Percentiles rank a stretch among this genome's conserved stretches.
Conservation (phyloP, 2,329 filamentous ascomycete species). For the Colletotrichum paranaense region DNA sequence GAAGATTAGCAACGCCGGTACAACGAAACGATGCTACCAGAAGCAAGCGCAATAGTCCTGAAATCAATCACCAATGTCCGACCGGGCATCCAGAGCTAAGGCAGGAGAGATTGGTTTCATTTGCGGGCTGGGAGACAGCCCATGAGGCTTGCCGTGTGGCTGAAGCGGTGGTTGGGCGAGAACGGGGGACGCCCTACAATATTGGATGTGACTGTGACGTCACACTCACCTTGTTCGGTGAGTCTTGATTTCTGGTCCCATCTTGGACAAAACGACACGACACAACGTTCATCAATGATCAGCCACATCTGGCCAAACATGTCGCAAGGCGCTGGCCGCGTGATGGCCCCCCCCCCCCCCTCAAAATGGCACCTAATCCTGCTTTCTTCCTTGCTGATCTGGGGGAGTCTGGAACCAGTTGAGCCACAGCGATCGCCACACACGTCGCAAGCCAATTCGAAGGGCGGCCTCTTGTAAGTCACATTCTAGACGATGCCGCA, state of each 20-base stretch:
- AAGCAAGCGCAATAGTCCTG: not conserved
- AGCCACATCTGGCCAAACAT: constrained; percentile 18
- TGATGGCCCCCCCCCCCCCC: constrained; percentile 21
- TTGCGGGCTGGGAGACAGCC: not conserved
- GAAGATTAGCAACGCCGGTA: not conserved
- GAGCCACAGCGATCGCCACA: constrained; percentile 35
- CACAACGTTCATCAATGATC: constrained; percentile 9
- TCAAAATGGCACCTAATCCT: not conserved
- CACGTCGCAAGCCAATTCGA: not conserved
- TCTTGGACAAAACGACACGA: constrained; percentile 2
- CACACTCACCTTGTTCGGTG: constrained; percentile 9
- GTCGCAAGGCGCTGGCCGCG: constrained; percentile 13
- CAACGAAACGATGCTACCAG: not conserved
- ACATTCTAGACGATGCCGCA: constrained; percentile 1
- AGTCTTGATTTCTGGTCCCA: not conserved
- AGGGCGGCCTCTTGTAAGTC: not conserved
- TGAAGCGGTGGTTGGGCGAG: constrained; percentile 30
- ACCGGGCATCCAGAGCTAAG: not conserved
- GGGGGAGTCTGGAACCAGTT: constrained; percentile 2
- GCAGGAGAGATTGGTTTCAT: constrained; percentile 12
- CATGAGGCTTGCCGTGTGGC: constrained; percentile 17
- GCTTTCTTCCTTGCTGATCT: constrained; percentile 8
- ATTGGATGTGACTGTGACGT: constrained; percentile 28
- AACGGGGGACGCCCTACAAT: not conserved
- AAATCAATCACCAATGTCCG: not conserved